Conservation (phyloP, 2,329 filamentous ascomycete species). For the Ophiocordyceps sinensis region DNA sequence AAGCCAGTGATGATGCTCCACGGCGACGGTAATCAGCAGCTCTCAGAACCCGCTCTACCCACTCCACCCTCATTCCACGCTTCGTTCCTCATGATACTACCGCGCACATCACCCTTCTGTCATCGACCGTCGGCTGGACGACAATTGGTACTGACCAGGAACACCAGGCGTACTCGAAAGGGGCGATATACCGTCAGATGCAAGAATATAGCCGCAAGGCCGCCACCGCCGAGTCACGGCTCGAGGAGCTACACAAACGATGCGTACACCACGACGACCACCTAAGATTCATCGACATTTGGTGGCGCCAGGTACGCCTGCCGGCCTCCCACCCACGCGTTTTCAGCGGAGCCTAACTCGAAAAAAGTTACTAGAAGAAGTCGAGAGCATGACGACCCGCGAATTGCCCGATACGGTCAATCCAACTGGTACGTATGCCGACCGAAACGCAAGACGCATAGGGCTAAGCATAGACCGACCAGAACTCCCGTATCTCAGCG, state of each 20-base stretch:
- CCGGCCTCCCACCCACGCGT: background rate
- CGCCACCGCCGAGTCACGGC: conserved; percentile 61
- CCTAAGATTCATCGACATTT: conserved; percentile 75
- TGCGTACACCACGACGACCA: conserved; percentile 83
- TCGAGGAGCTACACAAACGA: conserved; percentile 67
- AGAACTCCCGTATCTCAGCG: conserved; percentile 43
- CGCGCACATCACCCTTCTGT: background rate
- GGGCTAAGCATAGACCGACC: conserved; percentile 9
- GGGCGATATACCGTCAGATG: conserved; percentile 95
- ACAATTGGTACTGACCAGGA: conserved; percentile 10
- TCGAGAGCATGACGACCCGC: conserved; percentile 43
- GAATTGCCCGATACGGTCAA: conserved; percentile 17
- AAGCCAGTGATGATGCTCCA: conserved; percentile 20
- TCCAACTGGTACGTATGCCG: conserved; percentile 9
- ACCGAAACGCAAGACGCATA: background rate
- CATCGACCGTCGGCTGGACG: background rate
- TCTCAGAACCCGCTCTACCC: conserved; percentile 5
- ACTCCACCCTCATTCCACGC: conserved; percentile 2
- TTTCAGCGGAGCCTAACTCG: background rate
- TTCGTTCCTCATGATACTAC: conserved; percentile 3
- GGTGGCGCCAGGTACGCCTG: conserved; percentile 73
- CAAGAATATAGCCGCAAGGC: conserved; percentile 93
- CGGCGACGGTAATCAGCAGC: conserved; percentile 16
- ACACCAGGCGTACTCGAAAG: conserved; percentile 44
- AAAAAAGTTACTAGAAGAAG: conserved; percentile 45